These are phyloP conservation scores for Zygosaccharomyces gambellarensis DNA, from an alignment of 805 yeast species.

Conservation along the genomic window DNA sequence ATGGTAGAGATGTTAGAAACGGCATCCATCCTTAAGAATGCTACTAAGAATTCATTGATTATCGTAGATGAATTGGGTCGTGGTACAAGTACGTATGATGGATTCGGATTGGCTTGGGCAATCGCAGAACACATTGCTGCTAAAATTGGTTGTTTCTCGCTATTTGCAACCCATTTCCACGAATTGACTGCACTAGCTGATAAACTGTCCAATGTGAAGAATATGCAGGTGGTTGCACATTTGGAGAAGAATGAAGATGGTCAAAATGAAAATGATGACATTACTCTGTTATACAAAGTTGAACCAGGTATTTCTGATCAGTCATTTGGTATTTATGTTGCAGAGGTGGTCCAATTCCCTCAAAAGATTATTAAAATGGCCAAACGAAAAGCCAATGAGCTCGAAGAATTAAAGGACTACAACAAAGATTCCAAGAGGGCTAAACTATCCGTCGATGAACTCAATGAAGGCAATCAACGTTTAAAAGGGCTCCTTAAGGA, in stretches of 20 bases:
- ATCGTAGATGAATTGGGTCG: constrained; percentile 95
- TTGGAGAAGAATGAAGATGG: constrained; percentile 46
- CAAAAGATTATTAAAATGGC: constrained; percentile 89
- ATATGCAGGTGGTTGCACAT: constrained; percentile 91
- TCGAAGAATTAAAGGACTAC: constrained; percentile 54
- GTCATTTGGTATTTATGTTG: constrained; percentile 96
- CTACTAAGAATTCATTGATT: constrained; percentile 77
- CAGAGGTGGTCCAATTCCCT: constrained; percentile 93
- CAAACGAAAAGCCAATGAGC: constrained; percentile 83
- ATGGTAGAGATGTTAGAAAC: constrained; percentile 99
- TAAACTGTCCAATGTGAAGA: constrained; percentile 58
- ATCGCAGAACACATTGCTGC: constrained; percentile 80
- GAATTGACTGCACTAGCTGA: constrained; percentile 81
- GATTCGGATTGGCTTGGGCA: constrained; percentile 97
- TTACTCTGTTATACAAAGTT: constrained; percentile 87
- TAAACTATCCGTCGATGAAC: constrained; percentile 47
- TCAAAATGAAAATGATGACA: constrained; percentile 47
- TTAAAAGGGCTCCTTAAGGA: constrained; percentile 46
- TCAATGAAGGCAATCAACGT: constrained; percentile 44
- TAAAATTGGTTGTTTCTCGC: constrained; percentile 66
- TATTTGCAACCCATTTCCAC: constrained; percentile 97
- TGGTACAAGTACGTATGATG: constrained; percentile 78
- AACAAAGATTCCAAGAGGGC: constrained; percentile 46
- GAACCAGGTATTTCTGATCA: constrained; percentile 94
- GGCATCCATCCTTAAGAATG: constrained; percentile 82